These are phyloP conservation scores for Starmerella tilneyi DNA, from an alignment of 805 yeast species.

Conservation along the genomic window DNA sequence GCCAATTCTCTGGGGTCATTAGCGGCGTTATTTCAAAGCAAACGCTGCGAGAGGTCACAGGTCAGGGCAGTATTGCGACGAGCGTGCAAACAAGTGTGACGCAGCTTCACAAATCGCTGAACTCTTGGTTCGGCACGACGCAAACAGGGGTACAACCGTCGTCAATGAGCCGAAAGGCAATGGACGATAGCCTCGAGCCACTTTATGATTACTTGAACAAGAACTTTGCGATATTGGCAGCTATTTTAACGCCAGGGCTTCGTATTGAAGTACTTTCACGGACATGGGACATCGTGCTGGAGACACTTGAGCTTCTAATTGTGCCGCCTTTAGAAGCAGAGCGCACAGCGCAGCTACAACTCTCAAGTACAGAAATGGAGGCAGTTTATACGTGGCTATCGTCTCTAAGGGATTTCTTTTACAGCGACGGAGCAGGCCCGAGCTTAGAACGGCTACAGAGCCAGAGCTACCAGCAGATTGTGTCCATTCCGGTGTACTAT, in stretches of 20 bases:
- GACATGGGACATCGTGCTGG: constrained; percentile 68
- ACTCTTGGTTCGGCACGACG: constrained; percentile 29
- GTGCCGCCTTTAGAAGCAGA: constrained; percentile 52
- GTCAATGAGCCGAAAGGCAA: constrained; percentile 16
- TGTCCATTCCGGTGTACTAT: constrained; percentile 56
- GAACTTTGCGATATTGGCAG: constrained; percentile 55
- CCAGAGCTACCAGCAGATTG: constrained; percentile 51
- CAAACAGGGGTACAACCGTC: background rate
- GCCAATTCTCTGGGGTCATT: constrained; percentile 58
- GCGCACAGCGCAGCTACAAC: constrained; percentile 32
- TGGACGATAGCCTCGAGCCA: constrained; percentile 60
- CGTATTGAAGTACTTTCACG: constrained; percentile 58
- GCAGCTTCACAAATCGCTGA: constrained; percentile 20
- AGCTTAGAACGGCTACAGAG: constrained; percentile 52
- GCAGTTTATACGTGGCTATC: constrained; percentile 62
- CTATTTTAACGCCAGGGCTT: constrained; percentile 45
- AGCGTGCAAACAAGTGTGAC: constrained; percentile 26
- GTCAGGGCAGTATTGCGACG: constrained; percentile 22
- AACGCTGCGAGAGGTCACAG: constrained; percentile 41
- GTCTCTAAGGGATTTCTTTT: constrained; percentile 62
- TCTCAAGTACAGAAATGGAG: constrained; percentile 53
- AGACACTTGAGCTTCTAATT: constrained; percentile 57
- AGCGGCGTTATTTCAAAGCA: constrained; percentile 46
- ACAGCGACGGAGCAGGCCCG: constrained; percentile 75
- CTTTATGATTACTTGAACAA: constrained; percentile 63